Conservation (phyloP, 2,329 filamentous ascomycete genomes). For the Phoma herbarum region DNA sequence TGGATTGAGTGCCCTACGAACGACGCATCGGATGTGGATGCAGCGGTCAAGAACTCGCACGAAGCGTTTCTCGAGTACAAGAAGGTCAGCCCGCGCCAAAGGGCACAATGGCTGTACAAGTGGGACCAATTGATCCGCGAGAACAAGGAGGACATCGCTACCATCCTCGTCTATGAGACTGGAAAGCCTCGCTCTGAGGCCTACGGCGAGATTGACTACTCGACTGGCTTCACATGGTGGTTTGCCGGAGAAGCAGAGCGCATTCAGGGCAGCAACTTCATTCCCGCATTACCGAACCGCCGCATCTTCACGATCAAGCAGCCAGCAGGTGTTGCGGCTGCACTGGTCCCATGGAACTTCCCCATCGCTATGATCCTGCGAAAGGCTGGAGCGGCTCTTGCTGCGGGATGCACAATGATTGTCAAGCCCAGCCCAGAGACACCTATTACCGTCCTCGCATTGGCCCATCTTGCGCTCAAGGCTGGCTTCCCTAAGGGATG, state of each 20-base stretch:
- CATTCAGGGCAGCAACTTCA: constrained; percentile 68
- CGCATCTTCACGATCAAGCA: constrained; percentile 78
- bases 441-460: constrained; percentile 50
- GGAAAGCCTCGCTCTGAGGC: constrained; percentile 63
- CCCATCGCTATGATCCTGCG: constrained; percentile 73
- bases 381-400: constrained; percentile 73
- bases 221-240: constrained; percentile 65
- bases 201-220: constrained; percentile 63
- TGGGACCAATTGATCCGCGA: constrained; percentile 72
- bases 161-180: constrained; percentile 68
- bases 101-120: constrained; percentile 69
- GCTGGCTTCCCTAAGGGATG: constrained; percentile 65
- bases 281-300: constrained; percentile 68
- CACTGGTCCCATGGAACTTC: constrained; percentile 78
- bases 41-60: constrained; percentile 66
- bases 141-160: constrained; percentile 69
- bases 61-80: constrained; percentile 68
- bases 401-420: constrained; percentile 78
- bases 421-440: constrained; percentile 56
- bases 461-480: constrained; percentile 51
- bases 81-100: constrained; percentile 66
- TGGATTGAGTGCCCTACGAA: constrained; percentile 60
- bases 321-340: constrained; percentile 73
- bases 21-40: constrained; percentile 67
- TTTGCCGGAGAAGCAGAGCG: constrained; percentile 63